Percentiles rank a stretch among this genome's conserved stretches.
phyloP scores from a whole-genome alignment of 2,329 filamentous ascomycete species.

The Monosporascus sp. region DNA sequence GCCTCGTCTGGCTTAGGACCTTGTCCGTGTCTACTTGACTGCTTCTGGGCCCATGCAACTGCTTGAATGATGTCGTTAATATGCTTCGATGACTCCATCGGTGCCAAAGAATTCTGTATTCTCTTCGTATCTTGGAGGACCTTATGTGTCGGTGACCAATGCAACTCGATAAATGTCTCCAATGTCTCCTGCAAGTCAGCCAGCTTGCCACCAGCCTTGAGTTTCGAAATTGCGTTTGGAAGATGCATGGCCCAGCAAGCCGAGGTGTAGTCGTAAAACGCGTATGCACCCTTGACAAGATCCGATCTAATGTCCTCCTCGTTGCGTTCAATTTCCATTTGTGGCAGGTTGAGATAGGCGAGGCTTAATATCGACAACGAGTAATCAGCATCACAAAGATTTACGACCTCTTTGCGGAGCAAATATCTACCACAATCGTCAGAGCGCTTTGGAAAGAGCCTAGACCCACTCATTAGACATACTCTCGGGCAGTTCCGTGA shows the following conservation, averaged over 20 bases:
- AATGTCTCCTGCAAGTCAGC: slow-evolving; percentile 7
- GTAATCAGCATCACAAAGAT: slow-evolving; percentile 9
- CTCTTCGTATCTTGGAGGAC: slow-evolving; percentile 6
- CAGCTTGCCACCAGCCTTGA: slow-evolving; percentile 14
- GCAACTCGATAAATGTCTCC: slow-evolving; percentile 12
- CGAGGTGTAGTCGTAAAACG: slow-evolving; percentile 26
- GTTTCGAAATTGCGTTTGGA: slow-evolving; percentile 10
- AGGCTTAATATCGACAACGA: slow-evolving; percentile 19
- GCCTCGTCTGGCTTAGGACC: slow-evolving; percentile 10
- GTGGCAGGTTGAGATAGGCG: slow-evolving; percentile 18
- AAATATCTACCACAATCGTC: slow-evolving; percentile 2
- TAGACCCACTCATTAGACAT: slow-evolving; percentile 3
- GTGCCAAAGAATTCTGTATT: slow-evolving; percentile 2
- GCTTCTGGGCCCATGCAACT: slow-evolving; percentile 12
- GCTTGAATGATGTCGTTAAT: slow-evolving; percentile 9
- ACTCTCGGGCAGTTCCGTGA: slow-evolving; percentile 26
- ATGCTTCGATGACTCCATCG: slow-evolving; percentile 1
- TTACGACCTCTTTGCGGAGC: slow-evolving; percentile 7
- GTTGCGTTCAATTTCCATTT: slow-evolving; percentile 8
- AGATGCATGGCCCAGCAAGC: slow-evolving; percentile 24
- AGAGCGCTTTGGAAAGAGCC: neutral
- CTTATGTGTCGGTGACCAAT: slow-evolving; percentile 11
- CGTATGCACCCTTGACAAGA: slow-evolving; percentile 16
- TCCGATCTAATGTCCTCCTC: slow-evolving; percentile 8
- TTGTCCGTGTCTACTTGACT: slow-evolving; percentile 7